Evolutionary conservation across 2,329 filamentous ascomycete species (phyloP), one percentile per base, ranked within the genome.

Genomic region (Nigrograna mackinnonii): DNA sequence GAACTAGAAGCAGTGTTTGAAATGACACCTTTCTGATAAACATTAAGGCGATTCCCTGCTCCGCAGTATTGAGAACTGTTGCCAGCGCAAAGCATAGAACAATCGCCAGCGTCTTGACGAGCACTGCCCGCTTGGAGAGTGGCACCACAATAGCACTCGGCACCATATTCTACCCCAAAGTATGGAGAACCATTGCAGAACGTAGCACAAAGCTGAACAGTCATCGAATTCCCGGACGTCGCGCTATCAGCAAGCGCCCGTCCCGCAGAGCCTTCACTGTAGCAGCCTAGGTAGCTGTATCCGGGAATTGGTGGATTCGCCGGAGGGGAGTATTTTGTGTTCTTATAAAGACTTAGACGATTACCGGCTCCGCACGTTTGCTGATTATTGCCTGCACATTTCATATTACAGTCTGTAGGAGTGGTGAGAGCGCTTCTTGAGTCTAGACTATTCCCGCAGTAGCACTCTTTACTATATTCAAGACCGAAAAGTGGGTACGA

Each of bases 231-330:
- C 9, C 38, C 59, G 37, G 70, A 71, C 14, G 53, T 56, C 22
- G 58, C 50, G 12, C 62, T 56, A 5, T 68, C 71, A 30, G 73
- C 43, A 17, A 52, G 54, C 7, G 58, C 52, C 16, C 55, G 59
- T 1, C 22, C 47, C 5, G 43, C 43, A 49, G 37, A 47, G 2
- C 58, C 43, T 33, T 75, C 70, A 31, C 61, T 62, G 47, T 73
- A 75, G 44, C 72, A 76, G 39, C 72, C 72, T 34, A 66, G 43
- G 18, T 64, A 55, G 6, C 46, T 44, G 24, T 61, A 61, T 6
- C 54, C 57, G 4, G 52, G 37, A 36, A 57, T 50, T 2, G 30
- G 22, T 3, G 56, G 51, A 13, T 50, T 44, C 35, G 57, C 41
- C 4, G 62, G 52, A 5, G 50, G 41, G 2, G 55, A 50, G 44